Evolutionary conservation across 192 early-diverging fungal genomes (phyloP).

Genomic region (Coemansia sp.): DNA sequence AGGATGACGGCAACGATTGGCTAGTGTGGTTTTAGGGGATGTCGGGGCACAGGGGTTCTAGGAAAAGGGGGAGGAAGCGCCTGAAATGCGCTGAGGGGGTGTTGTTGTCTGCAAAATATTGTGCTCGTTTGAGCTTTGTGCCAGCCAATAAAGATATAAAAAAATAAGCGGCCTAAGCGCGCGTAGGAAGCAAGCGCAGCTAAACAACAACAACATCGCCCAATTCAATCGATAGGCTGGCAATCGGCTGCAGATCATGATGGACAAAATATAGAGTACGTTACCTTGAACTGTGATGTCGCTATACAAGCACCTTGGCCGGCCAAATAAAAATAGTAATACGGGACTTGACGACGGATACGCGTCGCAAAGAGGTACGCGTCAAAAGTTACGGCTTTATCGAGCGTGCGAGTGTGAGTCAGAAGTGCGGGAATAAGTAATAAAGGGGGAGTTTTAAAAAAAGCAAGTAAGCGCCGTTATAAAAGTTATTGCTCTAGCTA

Average conservation of each 20-base stretch:
- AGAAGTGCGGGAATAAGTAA: conserved; percentile 7
- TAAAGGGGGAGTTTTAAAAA: neutral
- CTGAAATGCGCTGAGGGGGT: neutral
- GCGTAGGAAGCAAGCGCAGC: neutral
- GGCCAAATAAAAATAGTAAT: neutral
- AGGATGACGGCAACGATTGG: neutral
- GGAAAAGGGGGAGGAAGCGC: neutral
- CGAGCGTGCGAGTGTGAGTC: neutral
- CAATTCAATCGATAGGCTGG: neutral
- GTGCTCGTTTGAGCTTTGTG: neutral
- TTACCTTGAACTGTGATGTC: conserved; percentile 6
- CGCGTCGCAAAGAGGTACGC: neutral
- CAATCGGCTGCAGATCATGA: neutral
- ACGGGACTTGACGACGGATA: neutral
- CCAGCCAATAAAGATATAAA: neutral
- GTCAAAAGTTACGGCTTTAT: conserved; percentile 7
- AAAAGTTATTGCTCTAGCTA: conserved; percentile 8
- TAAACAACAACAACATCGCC: neutral
- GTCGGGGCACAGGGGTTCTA: neutral
- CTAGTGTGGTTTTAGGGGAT: neutral
- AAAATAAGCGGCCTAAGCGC: neutral
- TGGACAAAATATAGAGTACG: neutral
- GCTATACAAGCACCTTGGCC: neutral
- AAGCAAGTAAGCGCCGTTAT: conserved; percentile 12
- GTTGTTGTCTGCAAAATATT: neutral